Conservation (phyloP, 805 yeast species). For the Sugiyamaella qingdaonensis region DNA sequence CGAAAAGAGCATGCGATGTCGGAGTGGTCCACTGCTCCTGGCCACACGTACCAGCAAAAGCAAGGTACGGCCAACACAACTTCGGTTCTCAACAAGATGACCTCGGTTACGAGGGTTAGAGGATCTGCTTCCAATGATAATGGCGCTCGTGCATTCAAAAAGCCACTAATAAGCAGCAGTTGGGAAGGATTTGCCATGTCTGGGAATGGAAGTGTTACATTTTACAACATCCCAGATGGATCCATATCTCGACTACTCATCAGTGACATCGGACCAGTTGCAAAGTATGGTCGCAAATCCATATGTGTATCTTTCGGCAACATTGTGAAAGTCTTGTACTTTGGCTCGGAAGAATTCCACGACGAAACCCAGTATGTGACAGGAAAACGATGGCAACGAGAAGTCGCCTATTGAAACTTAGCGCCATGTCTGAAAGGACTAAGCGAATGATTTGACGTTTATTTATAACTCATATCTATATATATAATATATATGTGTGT, state of each 20-base stretch:
- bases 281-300: slow-evolving; percentile 72
- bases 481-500: not conserved
- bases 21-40: not conserved
- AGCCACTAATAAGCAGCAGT: slow-evolving; percentile 37
- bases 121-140: not conserved
- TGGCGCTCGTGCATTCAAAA: not conserved
- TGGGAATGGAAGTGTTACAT: slow-evolving; percentile 57
- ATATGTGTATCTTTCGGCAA: slow-evolving; percentile 74
- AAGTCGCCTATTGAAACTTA: slow-evolving; percentile 6
- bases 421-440: not conserved
- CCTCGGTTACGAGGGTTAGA: not conserved
- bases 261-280: slow-evolving; percentile 56
- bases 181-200: slow-evolving; percentile 86
- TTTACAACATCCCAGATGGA: slow-evolving; percentile 51
- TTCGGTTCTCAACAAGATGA: not conserved
- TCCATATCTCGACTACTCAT: slow-evolving; percentile 39
- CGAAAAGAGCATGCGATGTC: slow-evolving; percentile 35
- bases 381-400: slow-evolving; percentile 6
- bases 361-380: slow-evolving; percentile 4
- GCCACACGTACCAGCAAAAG: too few relatives aligned
- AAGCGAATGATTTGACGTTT: too few relatives aligned
- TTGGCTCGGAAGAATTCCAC: slow-evolving; percentile 65
- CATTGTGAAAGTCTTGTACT: slow-evolving; percentile 62
- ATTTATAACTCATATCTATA: not conserved
- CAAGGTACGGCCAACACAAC: not conserved